Evolutionary conservation across 495 filamentous ascomycete genomes (phyloP), one percentile per base, ranked within the genome.

Genomic region (Xylaria bambusicola): DNA sequence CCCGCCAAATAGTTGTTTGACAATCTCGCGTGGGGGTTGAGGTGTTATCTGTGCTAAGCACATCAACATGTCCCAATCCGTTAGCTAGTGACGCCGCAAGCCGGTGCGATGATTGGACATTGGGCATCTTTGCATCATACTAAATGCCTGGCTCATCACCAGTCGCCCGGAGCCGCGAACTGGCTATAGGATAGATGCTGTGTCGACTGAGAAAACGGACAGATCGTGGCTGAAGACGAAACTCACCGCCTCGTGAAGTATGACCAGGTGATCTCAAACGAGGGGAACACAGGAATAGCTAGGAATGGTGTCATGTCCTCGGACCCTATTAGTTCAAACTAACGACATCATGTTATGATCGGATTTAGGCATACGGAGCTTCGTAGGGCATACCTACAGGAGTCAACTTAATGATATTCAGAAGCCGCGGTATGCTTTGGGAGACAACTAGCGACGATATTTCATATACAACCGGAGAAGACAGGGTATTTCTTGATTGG

Each of bases 301-400:
- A 31, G 26, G 1, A 44, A 20, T 21, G 18, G 35, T 36, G 21
- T 20, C 24, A 17, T 15, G 36, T 15, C 26, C 12, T 21, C 38
- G 21, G 17, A 20, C 23, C 15, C 6, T 5, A 52, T 21, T 15
- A 12, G 49, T 12, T 5, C 12, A 18, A 18, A 8, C 9, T 3
- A 15, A 21, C 33, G 18, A 18, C 13, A 27, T 20, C 18, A 13
- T 27, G 20, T 17, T 35, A 26, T 26, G 50, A 41, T 27, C 6
- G 35, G 13, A 27, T 27, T 21, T 13, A 12, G 21, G 21, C 20
- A 23, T 27, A 41, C 35, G 50, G 27, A 35, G 9, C 8, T 18
- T 52, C 50, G 35, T 41, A 52, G 35, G 50, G 50, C 35, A 52
- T 12, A 8, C 49, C 35, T 41, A 52, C 50, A 52, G 35, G n/a